Percentiles rank a stretch among this genome's conserved stretches.
phyloP scores from a whole-genome alignment of 345 rosid genomes.

The Populus davidiana region DNA sequence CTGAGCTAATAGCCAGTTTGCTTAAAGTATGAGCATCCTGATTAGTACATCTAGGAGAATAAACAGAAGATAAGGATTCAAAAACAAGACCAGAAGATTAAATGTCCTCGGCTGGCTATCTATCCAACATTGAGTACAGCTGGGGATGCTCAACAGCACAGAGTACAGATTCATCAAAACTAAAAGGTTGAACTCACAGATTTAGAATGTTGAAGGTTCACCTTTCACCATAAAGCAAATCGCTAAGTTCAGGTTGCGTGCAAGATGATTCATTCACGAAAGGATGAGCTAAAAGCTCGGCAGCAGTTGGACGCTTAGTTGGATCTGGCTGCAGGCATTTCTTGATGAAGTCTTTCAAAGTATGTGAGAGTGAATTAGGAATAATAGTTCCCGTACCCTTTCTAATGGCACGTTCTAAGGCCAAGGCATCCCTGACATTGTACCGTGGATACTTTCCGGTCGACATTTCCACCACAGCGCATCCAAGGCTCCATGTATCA shows the following conservation, averaged over 20 bases:
- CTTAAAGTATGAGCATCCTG: too few species aligned
- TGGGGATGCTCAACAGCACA: too few species aligned
- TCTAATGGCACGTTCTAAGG: neutral
- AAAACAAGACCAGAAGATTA: too few species aligned
- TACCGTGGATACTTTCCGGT: slow-evolving; percentile 51
- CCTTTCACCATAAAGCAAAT: neutral
- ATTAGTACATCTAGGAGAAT: too few species aligned
- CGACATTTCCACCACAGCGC: slow-evolving; percentile 78
- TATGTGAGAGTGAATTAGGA: slow-evolving; percentile 4
- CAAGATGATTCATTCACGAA: slow-evolving; percentile 12
- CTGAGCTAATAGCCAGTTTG: too few species aligned
- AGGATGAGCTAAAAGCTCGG: slow-evolving; percentile 18
- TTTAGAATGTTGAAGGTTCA: too few species aligned
- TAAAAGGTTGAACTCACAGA: too few species aligned
- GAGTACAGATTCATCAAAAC: too few species aligned
- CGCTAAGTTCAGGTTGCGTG: neutral
- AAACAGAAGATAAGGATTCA: too few species aligned
- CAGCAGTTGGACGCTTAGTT: slow-evolving; percentile 17
- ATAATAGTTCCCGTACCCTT: neutral
- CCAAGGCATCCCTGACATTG: slow-evolving; percentile 33
- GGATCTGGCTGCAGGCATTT: slow-evolving; percentile 16
- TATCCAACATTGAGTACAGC: too few species aligned
- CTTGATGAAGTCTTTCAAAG: slow-evolving; percentile 9
- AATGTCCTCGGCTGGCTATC: too few species aligned
- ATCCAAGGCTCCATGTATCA: slow-evolving; percentile 73